These are phyloP conservation scores for Rauvolfia tetraphylla DNA, from an alignment of 257 asterid genomes.

Conservation along the genomic window DNA sequence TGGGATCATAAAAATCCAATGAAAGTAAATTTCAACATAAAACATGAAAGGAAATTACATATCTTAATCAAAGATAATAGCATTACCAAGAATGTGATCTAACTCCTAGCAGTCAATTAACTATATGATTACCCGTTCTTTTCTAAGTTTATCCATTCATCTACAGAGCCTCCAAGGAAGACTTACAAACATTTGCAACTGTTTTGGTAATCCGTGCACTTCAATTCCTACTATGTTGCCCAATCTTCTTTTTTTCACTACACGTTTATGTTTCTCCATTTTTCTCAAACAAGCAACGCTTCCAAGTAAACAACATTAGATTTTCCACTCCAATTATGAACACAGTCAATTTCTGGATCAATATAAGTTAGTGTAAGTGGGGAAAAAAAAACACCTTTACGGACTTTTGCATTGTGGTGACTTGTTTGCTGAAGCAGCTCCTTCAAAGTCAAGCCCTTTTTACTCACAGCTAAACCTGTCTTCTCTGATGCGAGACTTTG, in stretches of 20 bases:
- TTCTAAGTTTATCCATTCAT: not conserved
- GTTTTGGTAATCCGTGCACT: not conserved
- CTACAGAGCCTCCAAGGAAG: not conserved
- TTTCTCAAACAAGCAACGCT: not conserved
- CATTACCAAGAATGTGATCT: not conserved
- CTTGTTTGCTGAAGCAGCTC: slow-evolving; percentile 95
- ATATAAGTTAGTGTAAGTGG: not conserved
- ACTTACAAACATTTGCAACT: not conserved
- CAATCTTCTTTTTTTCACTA: not conserved
- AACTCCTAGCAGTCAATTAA: not conserved
- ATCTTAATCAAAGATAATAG: not conserved
- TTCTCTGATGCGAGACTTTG: slow-evolving; percentile 82
- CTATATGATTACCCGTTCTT: not conserved
- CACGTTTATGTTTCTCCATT: not conserved
- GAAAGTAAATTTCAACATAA: not conserved
- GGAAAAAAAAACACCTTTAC: slow-evolving; percentile 47
- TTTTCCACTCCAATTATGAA: not conserved
- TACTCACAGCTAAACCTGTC: slow-evolving; percentile 77
- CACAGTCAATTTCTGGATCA: not conserved
- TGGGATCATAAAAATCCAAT: not conserved
- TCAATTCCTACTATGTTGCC: not conserved
- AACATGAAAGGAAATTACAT: not conserved
- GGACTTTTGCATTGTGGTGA: slow-evolving; percentile 88
- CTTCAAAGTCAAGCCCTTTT: slow-evolving; percentile 80
- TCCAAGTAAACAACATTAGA: not conserved